Base-by-base conservation (phyloP, 345 rosid genomes). In the Linum tenue region DNA sequence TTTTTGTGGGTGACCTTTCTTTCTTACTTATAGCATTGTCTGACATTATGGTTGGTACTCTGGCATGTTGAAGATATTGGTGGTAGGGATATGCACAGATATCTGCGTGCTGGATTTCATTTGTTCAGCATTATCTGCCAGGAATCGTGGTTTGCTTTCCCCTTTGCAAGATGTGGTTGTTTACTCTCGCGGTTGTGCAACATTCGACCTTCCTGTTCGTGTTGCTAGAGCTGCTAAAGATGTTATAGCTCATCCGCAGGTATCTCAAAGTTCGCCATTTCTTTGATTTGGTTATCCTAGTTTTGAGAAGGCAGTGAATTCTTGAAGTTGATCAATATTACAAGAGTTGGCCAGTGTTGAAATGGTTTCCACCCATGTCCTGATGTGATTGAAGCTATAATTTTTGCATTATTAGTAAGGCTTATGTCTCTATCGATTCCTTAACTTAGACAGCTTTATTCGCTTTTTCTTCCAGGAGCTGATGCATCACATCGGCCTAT, bases 401-500 rank as follows among this genome's bases (percentile, higher is more conserved):
- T 9, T 12, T 12, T 48, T 48, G 15, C 14, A 48, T 12, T 48
- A 9, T 12, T 48, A 12, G 14, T 48, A 48, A 9, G 9, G 14
- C 3, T 48, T 10, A 57, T 31, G 22, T 57, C 37, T 57, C 5
- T 17, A 57, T 37, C 14, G 40, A 48, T 53, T 37, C 42, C 22
- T 50, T 36, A 61, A 55, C 4, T 36, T 70, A 44, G 40, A 40
- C 60, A 62, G 42, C 63, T 55, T 67, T 38, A 53, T 11, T 41
- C 37, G 39, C 31, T 59, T 64, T 39, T 60, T 37, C 12, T 70
- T 38, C 40, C 87, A 94, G 97, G 90, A 89, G 63, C 57, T 88
- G 76, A 83, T 84, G 91, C 99, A 95, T 78, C 99, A 91, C 69
- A 72, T 87, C 62, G 99, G 99, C 64, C 85, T 95, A 35, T 86